These are phyloP conservation scores for Diaporthe vexans DNA, from an alignment of 2,329 filamentous ascomycete genomes.

Conservation along the genomic window DNA sequence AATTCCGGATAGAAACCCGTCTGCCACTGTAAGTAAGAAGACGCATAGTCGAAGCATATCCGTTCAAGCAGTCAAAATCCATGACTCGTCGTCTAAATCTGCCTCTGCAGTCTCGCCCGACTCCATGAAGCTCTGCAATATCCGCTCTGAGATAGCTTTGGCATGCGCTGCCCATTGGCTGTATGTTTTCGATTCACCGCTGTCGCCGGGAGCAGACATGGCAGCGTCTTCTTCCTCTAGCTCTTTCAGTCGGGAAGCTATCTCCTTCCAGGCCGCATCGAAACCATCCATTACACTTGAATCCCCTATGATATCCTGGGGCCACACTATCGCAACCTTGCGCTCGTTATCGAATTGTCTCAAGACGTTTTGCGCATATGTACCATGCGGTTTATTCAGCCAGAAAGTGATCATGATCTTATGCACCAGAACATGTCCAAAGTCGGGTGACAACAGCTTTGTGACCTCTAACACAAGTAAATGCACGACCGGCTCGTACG, in stretches of 20 bases:
- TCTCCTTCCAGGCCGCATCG: not conserved
- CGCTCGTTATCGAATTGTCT: too few relatives aligned
- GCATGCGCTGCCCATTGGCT: not conserved
- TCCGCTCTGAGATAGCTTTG: not conserved
- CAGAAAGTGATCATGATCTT: too few relatives aligned
- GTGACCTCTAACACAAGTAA: not conserved
- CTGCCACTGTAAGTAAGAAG: too few relatives aligned
- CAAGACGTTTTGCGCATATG: too few relatives aligned
- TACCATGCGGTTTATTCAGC: too few relatives aligned
- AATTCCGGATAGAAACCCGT: too few relatives aligned
- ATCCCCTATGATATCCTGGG: too few relatives aligned
- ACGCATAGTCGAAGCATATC: too few relatives aligned
- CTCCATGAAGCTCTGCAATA: not conserved
- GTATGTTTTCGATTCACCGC: not conserved
- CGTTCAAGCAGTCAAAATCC: not conserved
- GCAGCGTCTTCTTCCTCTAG: not conserved
- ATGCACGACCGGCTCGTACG: not conserved
- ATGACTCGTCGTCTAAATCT: not conserved
- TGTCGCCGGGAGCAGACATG: not conserved
- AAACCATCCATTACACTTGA: too few relatives aligned
- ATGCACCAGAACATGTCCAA: too few relatives aligned
- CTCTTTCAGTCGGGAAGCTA: not conserved
- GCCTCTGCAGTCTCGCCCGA: not conserved
- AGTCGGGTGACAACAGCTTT: not conserved
- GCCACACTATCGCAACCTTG: too few relatives aligned